Evolutionary conservation across 2,329 filamentous ascomycete genomes (phyloP), one percentile per base, ranked within the genome.

Genomic region (Lecanicillium sp.): DNA sequence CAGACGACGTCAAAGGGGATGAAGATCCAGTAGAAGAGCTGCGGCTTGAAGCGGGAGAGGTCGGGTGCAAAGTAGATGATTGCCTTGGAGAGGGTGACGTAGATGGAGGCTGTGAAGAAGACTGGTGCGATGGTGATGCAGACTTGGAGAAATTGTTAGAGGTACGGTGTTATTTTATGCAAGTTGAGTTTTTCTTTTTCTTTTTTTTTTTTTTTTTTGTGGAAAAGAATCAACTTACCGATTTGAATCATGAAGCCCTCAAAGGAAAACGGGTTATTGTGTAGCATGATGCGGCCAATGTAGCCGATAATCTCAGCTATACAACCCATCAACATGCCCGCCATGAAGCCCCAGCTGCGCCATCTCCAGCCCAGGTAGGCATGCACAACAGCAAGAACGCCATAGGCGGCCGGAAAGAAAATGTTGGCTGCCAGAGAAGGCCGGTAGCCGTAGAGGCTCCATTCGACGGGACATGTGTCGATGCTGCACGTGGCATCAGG

Each of bases 211-310:
- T n/a, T n/a, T n/a, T n/a, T n/a, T n/a, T n/a, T n/a, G n/a, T n/a
- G n/a, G n/a, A n/a, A 25, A 25, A 25, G 15, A 27, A 18, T 3
- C 16, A 33, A 56, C 65, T 34, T 51, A 73, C 71, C 62, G 45
- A 82, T 80, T 52, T 84, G 75, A n/a, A 82, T 68, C 53, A 83
- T 68, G 52, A 84, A 85, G 7, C 68, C 75, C 11, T 52, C 51
- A 51, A 79, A 71, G 34, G 53, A 63, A 51, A 78, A 83, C 0
- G 77, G 75, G 48, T 83, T 73, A 32, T 68, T 44, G 45, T 70
- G 67, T 42, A 79, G 60, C 49, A 77, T 52, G 37, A 82, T 62
- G 9, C 80, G 67, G 3, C 77, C 80, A 2, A 61, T 56, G 45
- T 85, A 85, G 14, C 80, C 80, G 25, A 81, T 50, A 9, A 81